Base-by-base conservation (phyloP, 176 grass and related monocot genomes). In the Aegilops tauschii region DNA sequence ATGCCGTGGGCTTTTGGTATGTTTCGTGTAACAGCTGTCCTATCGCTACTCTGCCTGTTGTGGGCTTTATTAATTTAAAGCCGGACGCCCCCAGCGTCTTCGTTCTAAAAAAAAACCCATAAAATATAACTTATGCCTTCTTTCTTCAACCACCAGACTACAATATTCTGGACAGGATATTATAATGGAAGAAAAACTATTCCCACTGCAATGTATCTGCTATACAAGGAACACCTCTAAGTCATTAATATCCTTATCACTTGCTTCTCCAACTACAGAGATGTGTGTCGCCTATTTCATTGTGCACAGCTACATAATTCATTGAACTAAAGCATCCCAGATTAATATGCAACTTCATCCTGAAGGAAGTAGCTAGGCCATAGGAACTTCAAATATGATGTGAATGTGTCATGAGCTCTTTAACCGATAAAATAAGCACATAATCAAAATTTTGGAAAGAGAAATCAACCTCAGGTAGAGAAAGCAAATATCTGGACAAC, bases 391-490 rank as follows among this genome's bases (percentile, higher is more conserved):
- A 68, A 78, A 30, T 65, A 61, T 64, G 78, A 61, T 36, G 6
- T 65, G 81, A 69, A 69, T 63, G 72, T 54, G 52, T 32, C 54
- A 79, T 77, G 50, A 47, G 4, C 27, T 36, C 49, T 68, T 35
- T 79, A 81, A 67, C 67, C 36, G 16, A 36, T 76, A 84, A 83
- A 80, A 27, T 70, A 61, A 80, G 40, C 8, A 4, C 59, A 90
- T 54, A 23, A 21, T 2, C 62, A 6, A 84, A 72, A 44, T 50
- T 44, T 11, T 32, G 8, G 69, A 84, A 85, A 65, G n/a, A 69
- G 61, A 61, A 79, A 72, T 79, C 71, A 62, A 97, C 95, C 95
- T 97, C 93, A 35, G 89, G 88, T 40, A 97, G 89, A 80, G 89
- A 95, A 64, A 97, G 89, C 66, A 97, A 80, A 86, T 82, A 42